Evolutionary conservation across 2,329 filamentous ascomycete species (phyloP).

Genomic region (Epichloe gansuensis): DNA sequence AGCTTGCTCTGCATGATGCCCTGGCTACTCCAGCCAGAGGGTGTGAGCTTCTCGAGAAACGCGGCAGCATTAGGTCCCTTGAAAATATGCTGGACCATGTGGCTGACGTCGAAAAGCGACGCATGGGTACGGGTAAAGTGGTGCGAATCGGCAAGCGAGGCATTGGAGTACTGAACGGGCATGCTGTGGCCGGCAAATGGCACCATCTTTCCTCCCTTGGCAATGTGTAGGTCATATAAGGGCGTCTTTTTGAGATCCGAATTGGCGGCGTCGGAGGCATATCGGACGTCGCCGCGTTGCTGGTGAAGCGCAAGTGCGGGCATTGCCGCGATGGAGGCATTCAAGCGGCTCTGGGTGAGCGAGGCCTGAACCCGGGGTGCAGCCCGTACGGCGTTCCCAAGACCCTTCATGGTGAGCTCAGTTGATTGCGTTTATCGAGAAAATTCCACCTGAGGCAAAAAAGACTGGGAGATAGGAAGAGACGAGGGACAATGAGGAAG

Average conservation of each 20-base stretch:
- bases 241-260: constrained; percentile 42
- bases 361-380: constrained; percentile 15
- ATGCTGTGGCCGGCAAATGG: constrained; percentile 90
- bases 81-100: constrained; percentile 90
- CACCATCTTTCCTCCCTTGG: constrained; percentile 81
- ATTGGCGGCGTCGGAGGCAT: constrained; percentile 12
- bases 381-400: constrained; percentile 19
- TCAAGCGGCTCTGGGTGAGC: background rate
- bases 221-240: constrained; percentile 66
- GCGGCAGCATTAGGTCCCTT: constrained; percentile 65
- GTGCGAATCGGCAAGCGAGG: constrained; percentile 74
- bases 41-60: constrained; percentile 77
- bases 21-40: constrained; percentile 55
- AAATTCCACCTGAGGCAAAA: constrained; percentile 1
- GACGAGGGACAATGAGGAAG: background rate
- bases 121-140: constrained; percentile 77
- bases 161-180: constrained; percentile 75
- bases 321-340: constrained; percentile 6
- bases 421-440: background rate
- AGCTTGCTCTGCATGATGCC: constrained; percentile 60
- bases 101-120: constrained; percentile 89
- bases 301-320: constrained; percentile 3
- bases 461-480: constrained; percentile 4
- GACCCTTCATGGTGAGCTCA: constrained; percentile 17
- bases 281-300: constrained; percentile 13